These are phyloP conservation scores for Blastocystis sp. DNA, from an alignment of 352 stramenopile species.

Conservation along the genomic window DNA sequence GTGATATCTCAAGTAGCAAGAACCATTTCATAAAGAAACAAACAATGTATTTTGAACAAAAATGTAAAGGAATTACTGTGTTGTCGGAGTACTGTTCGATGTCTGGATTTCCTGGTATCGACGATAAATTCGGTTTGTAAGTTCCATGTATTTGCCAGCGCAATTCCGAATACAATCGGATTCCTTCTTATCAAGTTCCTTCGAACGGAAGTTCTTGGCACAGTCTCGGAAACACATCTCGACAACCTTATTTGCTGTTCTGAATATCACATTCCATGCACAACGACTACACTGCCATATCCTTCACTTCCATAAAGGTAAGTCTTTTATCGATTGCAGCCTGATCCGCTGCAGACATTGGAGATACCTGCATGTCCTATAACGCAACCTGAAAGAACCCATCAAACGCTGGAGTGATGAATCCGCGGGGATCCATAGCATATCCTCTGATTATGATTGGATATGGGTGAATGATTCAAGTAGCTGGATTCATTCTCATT, in stretches of 20 bases:
- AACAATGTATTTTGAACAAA: neutral
- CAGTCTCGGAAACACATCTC: conserved; percentile 64
- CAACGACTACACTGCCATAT: neutral
- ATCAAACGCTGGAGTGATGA: no score
- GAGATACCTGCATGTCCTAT: neutral
- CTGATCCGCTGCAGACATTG: neutral
- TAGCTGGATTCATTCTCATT: no score
- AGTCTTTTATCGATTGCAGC: conserved; percentile 12
- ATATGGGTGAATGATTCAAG: no score
- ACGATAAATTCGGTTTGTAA: conserved; percentile 64
- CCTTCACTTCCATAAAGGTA: conserved; percentile 26
- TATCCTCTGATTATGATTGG: no score
- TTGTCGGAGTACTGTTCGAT: neutral
- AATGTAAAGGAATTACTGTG: neutral
- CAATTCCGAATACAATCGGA: conserved; percentile 64
- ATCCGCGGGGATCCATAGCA: no score
- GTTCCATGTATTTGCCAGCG: conserved; percentile 64
- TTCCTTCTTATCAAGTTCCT: conserved; percentile 65
- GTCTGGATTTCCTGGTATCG: conserved; percentile 64
- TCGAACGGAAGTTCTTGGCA: conserved; percentile 65
- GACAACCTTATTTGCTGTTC: conserved; percentile 61
- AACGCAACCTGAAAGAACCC: no score
- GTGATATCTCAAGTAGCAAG: no score
- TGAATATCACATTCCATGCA: neutral
- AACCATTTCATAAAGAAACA: no score